Evolutionary conservation across 2,329 filamentous ascomycete species (phyloP).

Genomic region (Kalaharituber pfeilii): DNA sequence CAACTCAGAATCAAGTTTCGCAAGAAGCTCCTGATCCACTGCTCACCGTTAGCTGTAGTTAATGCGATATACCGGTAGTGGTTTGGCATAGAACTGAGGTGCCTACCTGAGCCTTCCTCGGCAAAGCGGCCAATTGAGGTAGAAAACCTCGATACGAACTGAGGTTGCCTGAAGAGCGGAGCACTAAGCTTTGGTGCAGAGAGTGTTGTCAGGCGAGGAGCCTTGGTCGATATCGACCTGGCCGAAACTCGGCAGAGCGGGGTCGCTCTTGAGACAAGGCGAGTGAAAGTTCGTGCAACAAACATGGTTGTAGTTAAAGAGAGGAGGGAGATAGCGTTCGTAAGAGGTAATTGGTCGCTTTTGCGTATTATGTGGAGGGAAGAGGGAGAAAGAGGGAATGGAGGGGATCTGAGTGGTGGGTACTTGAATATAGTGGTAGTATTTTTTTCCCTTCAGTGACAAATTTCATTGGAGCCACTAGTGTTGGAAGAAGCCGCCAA

Average conservation of each 20-base stretch:
- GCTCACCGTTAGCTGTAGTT: conserved; percentile 7
- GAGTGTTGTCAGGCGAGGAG: conserved; percentile 4
- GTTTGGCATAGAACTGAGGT: neutral
- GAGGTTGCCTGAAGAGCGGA: conserved; percentile 1
- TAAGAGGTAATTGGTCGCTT: conserved; percentile 6
- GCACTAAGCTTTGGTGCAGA: neutral
- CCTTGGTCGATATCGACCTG: conserved; percentile 5
- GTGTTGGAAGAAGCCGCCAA: too few relatives aligned
- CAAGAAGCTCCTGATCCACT: conserved; percentile 62
- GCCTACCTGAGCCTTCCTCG: conserved; percentile 32
- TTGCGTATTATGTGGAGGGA: conserved; percentile 1
- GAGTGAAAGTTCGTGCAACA: conserved; percentile 8
- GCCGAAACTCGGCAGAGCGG: conserved; percentile 2
- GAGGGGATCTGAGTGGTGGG: too few relatives aligned
- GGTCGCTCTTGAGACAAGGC: conserved; percentile 7
- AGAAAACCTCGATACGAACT: conserved; percentile 11
- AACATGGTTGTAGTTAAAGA: conserved; percentile 11
- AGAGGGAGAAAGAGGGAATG: neutral
- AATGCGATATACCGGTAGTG: conserved; percentile 11
- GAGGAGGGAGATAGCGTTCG: neutral
- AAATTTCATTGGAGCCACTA: too few relatives aligned
- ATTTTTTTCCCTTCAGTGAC: too few relatives aligned
- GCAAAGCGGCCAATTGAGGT: conserved; percentile 20
- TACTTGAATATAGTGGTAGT: too few relatives aligned
- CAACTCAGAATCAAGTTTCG: conserved; percentile 73